Conservation (phyloP, 495 filamentous ascomycete genomes). For the Massariosphaeria phaeospora region DNA sequence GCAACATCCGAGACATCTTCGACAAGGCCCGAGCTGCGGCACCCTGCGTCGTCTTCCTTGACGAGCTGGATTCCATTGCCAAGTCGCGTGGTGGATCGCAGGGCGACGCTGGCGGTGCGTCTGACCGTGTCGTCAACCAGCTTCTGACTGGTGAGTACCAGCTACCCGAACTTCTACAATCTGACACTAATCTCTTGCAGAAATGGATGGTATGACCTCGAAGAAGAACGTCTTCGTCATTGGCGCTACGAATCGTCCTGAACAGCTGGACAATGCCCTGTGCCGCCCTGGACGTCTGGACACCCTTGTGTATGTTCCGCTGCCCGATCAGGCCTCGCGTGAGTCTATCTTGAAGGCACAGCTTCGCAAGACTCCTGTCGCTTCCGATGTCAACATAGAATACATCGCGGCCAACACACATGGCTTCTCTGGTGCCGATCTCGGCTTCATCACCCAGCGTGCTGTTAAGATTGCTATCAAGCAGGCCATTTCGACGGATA, state of each 20-base stretch:
- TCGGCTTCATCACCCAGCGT: constrained; percentile 97
- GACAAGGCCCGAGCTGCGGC: constrained; percentile 98
- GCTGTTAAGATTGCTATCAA: constrained; percentile 99
- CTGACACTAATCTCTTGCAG: constrained; percentile 43
- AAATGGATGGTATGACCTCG: constrained; percentile 99
- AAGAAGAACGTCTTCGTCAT: constrained; percentile 99
- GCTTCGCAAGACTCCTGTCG: constrained; percentile 95
- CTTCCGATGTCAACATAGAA: constrained; percentile 75
- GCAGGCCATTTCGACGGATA: constrained; percentile 84
- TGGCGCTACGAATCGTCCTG: constrained; percentile 95
- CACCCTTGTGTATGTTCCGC: constrained; percentile 93
- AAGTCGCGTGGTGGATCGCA: constrained; percentile 98
- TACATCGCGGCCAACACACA: constrained; percentile 97
- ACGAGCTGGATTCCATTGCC: constrained; percentile 97
- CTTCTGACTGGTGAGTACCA: constrained; percentile 80
- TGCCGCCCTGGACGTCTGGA: constrained; percentile 98
- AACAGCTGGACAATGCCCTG: constrained; percentile 95
- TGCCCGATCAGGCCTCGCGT: constrained; percentile 86
- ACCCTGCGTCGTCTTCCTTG: constrained; percentile 97
- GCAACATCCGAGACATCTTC: constrained; percentile 99
- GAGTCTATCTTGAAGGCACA: constrained; percentile 88
- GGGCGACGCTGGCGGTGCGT: constrained; percentile 95
- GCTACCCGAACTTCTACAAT: background rate
- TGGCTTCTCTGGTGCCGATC: constrained; percentile 98
- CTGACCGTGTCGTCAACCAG: constrained; percentile 99